These are phyloP conservation scores for Abrus precatorius DNA, from an alignment of 306 rosid species.

Conservation along the genomic window DNA sequence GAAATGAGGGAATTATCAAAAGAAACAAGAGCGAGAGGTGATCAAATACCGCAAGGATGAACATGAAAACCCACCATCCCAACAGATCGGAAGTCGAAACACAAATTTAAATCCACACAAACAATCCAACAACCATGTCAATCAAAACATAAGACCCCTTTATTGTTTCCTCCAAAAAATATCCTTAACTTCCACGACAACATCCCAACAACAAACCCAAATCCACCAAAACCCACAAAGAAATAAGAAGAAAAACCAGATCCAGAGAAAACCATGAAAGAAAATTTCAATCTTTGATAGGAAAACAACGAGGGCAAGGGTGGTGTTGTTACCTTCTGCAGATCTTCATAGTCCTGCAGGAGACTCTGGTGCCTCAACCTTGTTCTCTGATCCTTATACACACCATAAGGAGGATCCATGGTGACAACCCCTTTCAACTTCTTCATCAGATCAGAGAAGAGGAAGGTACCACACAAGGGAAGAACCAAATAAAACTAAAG, in stretches of 20 bases:
- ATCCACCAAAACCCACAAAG: conserved; percentile 43
- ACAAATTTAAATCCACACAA: conserved; percentile 24
- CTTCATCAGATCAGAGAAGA: conserved; percentile 68
- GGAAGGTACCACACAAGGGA: conserved; percentile 46
- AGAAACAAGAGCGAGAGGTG: not conserved
- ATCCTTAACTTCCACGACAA: conserved; percentile 7
- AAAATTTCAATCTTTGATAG: conserved; percentile 36
- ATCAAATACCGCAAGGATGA: not conserved
- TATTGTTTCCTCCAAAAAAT: conserved; percentile 1
- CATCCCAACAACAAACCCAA: conserved; percentile 36
- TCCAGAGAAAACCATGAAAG: conserved; percentile 52
- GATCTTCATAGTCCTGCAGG: conserved; percentile 81
- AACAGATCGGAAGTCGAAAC: conserved; percentile 49
- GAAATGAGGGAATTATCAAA: not conserved
- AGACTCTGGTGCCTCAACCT: conserved; percentile 83
- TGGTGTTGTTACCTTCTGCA: conserved; percentile 65
- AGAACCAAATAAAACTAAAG: conserved; percentile 19
- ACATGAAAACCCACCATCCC: conserved; percentile 20
- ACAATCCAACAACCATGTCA: not conserved
- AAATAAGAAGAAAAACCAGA: conserved; percentile 56
- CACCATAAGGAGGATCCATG: conserved; percentile 56
- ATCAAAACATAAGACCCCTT: conserved; percentile 40
- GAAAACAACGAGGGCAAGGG: not conserved
- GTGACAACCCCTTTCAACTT: conserved; percentile 75
- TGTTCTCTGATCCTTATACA: conserved; percentile 62